Base-by-base conservation (phyloP, 169 alveolate species). In the Ichthyophthirius multifiliis region DNA sequence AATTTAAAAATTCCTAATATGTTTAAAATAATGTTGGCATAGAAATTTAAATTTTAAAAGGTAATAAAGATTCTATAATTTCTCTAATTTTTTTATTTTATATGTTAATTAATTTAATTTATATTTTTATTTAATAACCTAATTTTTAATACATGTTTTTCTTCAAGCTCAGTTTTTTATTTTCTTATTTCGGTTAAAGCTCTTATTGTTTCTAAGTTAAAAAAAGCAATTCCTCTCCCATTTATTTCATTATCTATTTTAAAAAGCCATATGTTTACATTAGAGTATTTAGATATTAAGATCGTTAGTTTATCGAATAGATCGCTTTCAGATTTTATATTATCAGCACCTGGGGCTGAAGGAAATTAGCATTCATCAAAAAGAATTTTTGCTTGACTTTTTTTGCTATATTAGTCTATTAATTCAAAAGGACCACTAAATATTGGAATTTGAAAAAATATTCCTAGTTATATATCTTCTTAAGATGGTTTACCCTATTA, bases 161-260 rank as follows among this genome's bases (percentile, higher is more conserved):
- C 76, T 31, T 63, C 45, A 62, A 27, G 43, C 75, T 90, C 92
- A 6, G 75, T 73, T 47, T 80, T 86, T 43, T 82, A 76, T 82
- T 89, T 91, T 78, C 92, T 89, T 31, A 92, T 48, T 46, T 91
- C 95, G 35, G 87, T 86, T 43, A 90, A 80, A 20, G 88, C 82
- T 81, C 92, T 93, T 0, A 92, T 86, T 43, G 84, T 75, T 35
- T 89, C 94, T 46, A 92, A 87, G 80, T 83, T 89, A 32, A 94
- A 81, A 75, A 85, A 88, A 0, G 97, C 97, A 48, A 86, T 92
- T 18, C 97, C 97, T 86, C 97, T 83, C 16, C 96, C 94, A 37
- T 84, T 79, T 31, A 89, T 88, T 62, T 92, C 96, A 35, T 87
- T 88, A 75, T 92, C 96, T 15, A 92, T 88, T 55, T 92, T 92